Base-by-base conservation (phyloP, 371 early-diverging fungal species). In the Thermomucor indicae-seudaticae region DNA sequence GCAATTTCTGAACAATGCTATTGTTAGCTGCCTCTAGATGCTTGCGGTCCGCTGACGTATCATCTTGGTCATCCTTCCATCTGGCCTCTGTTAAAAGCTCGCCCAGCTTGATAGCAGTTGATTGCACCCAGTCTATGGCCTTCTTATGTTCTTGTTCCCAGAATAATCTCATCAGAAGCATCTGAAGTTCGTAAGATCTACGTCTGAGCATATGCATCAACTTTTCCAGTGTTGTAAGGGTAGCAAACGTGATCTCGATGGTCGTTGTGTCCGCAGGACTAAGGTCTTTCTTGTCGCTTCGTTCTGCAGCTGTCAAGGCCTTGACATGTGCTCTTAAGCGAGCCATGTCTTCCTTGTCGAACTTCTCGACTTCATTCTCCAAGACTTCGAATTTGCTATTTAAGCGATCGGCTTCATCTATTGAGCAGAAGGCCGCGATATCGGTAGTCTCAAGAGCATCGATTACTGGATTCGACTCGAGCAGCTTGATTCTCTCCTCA, bases 201-300 rank as follows among this genome's bases (percentile, higher is more conserved):
- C 59, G 52, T 47, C 68, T 58, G 6, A 75, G 38, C 6, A 66
- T 37, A 47, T 70, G 65, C 58, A 72, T 64, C 19, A 80, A 47
- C 16, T 62, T 53, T 40, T 80, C 80, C n/a, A 80, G 56, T 2
- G 68, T 63, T 46, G 47, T 68, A 7, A 80, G 53, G 1, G 80
- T 75, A 12, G 72, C 65, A 14, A 80, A 62, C 14, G 76, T 75
- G 34, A 77, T 73, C 51, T 75, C 75, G 43, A 80, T 77, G 0
- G 80, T 80, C 4, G 75, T 75, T 1, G 75, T 75, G 41, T 80
- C 80, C 12, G 80, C 80, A 1, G 80, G 80, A 38, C 70, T 73
- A 12, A 80, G 58, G 39, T 62, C 62, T n/a, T 64, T 62, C 4
- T 37, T 44, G 14, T 67, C 66, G 19, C 46, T 49, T 17, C 47